Conservation (phyloP, 2,329 filamentous ascomycete species). For the Epichloe amarillans region DNA sequence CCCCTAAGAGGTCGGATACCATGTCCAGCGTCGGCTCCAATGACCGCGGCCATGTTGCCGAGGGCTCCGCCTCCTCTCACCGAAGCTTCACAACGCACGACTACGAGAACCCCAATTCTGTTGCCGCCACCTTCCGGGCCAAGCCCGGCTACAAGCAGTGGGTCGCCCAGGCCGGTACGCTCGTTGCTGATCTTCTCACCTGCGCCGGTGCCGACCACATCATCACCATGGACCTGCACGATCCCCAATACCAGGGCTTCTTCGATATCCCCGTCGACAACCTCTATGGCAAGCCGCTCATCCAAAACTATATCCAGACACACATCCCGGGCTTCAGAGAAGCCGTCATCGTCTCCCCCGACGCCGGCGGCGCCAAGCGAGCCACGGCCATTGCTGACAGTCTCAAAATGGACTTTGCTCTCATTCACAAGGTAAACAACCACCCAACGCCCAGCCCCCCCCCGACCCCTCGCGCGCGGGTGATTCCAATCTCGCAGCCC, state of each 20-base stretch:
- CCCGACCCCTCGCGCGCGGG: too few species aligned
- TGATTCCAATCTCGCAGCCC: slow-evolving; percentile 8
- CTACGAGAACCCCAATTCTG: slow-evolving; percentile 43
- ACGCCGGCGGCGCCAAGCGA: slow-evolving; percentile 91
- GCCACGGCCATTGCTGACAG: slow-evolving; percentile 91
- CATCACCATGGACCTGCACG: slow-evolving; percentile 95
- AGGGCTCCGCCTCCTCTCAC: slow-evolving; percentile 27
- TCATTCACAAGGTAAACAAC: slow-evolving; percentile 75
- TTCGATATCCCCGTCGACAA: slow-evolving; percentile 99
- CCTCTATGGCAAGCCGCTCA: slow-evolving; percentile 69
- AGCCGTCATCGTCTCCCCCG: slow-evolving; percentile 81
- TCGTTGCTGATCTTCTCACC: slow-evolving; percentile 86
- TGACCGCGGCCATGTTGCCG: slow-evolving; percentile 23
- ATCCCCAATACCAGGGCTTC: slow-evolving; percentile 95
- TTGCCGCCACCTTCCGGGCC: slow-evolving; percentile 48
- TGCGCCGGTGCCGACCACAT: slow-evolving; percentile 94
- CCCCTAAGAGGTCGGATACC: slow-evolving; percentile 25
- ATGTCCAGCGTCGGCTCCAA: slow-evolving; percentile 21
- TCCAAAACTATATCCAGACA: slow-evolving; percentile 60
- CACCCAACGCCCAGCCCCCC: slow-evolving; percentile 6
- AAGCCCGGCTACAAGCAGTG: slow-evolving; percentile 96
- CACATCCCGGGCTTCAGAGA: slow-evolving; percentile 75
- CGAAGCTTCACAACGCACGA: slow-evolving; percentile 51
- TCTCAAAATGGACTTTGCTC: slow-evolving; percentile 85
- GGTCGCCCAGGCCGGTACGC: slow-evolving; percentile 92